phyloP scores from a whole-genome alignment of 2,329 filamentous ascomycete species.

The Myriosclerotinia curreyana region DNA sequence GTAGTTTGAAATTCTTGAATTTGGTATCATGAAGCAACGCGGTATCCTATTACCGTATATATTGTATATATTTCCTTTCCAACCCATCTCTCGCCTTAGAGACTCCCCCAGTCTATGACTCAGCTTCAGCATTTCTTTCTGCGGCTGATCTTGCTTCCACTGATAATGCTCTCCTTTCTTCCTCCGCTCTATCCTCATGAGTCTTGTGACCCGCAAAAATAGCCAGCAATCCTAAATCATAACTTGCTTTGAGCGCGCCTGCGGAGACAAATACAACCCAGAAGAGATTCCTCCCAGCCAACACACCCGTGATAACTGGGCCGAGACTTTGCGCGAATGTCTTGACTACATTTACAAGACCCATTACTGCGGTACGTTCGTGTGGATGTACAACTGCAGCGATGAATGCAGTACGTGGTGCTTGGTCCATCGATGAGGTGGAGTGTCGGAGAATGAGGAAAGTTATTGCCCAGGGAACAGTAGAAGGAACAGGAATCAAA shows the following conservation, averaged over 20 bases:
- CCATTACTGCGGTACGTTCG: conserved; percentile 71
- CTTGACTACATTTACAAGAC: conserved; percentile 66
- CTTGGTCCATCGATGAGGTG: conserved; percentile 66
- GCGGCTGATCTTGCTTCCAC: conserved; percentile 26
- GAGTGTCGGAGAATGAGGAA: conserved; percentile 62
- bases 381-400: conserved; percentile 60
- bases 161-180: conserved; percentile 26
- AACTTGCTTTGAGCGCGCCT: conserved; percentile 58
- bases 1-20: background rate
- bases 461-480: conserved; percentile 52
- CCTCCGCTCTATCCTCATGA: conserved; percentile 33
- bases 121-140: conserved; percentile 27
- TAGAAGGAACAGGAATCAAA: conserved; percentile 57
- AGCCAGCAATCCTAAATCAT: conserved; percentile 57
- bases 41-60: no score
- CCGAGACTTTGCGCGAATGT: conserved; percentile 61
- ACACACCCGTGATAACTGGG: conserved; percentile 60
- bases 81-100: background rate
- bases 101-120: background rate
- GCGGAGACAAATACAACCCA: conserved; percentile 63
- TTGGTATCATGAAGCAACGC: background rate
- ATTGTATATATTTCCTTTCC: background rate
- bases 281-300: conserved; percentile 55
- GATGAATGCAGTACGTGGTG: conserved; percentile 67
- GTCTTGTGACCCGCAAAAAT: conserved; percentile 44